phyloP scores from a whole-genome alignment of 495 filamentous ascomycete species.

The Pyrenopolyporus hunteri region DNA sequence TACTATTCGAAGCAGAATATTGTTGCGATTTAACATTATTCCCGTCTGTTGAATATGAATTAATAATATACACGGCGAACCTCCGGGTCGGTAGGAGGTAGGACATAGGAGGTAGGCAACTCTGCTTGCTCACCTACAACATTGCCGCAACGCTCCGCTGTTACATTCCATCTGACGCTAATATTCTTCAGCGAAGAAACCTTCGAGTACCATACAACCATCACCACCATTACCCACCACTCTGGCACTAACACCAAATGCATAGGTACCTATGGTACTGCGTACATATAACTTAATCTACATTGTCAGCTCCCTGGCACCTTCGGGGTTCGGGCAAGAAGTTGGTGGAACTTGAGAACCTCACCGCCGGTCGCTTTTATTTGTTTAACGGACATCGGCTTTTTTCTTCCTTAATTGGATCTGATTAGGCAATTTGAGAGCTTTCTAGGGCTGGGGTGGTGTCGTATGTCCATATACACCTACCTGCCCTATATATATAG shows the following conservation, averaged over 20 bases:
- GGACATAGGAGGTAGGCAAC: no score
- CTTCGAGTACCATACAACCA: not conserved
- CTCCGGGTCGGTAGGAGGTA: constrained; percentile 12
- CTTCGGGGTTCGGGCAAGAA: constrained; percentile 10
- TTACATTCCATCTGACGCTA: constrained; percentile 26
- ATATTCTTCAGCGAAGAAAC: constrained; percentile 15
- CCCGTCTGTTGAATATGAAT: not conserved
- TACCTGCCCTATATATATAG: constrained; percentile 2
- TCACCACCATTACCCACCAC: no score
- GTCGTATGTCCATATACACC: not conserved
- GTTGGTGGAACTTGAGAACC: constrained; percentile 20
- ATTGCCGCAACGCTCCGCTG: constrained; percentile 2
- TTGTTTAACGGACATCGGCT: constrained; percentile 15
- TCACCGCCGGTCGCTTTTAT: constrained; percentile 31
- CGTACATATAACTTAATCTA: no score
- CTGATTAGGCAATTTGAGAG: constrained; percentile 22
- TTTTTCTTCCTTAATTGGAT: constrained; percentile 23
- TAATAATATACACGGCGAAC: constrained; percentile 26
- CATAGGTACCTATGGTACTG: no score
- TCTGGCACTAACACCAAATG: no score
- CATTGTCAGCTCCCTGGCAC: constrained; percentile 19
- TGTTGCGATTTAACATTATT: constrained; percentile 1
- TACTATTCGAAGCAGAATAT: constrained; percentile 13
- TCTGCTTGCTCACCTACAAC: constrained; percentile 19
- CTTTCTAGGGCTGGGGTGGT: constrained; percentile 2